Evolutionary conservation across 2,329 filamentous ascomycete genomes (phyloP).

Genomic region (Bipolaris bicolor): DNA sequence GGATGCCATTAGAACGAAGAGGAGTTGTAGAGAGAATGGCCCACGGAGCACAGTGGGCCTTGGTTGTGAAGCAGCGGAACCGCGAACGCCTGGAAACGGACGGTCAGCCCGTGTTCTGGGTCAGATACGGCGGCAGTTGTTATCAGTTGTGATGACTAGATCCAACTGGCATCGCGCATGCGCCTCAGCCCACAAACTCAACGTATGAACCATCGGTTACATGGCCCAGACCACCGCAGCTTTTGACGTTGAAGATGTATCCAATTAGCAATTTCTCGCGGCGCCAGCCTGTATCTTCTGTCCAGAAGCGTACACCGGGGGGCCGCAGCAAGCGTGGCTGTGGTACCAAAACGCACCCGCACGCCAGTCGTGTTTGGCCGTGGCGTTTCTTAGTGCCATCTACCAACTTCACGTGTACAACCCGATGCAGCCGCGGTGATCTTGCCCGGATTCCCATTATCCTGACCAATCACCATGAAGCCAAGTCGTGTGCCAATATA

Average conservation of each 20-base stretch:
- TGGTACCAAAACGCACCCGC: background rate
- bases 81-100: background rate
- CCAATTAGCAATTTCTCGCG: constrained; percentile 5
- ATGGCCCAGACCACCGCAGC: background rate
- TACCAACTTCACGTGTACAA: background rate
- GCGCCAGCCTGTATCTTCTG: constrained; percentile 1
- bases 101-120: constrained; percentile 2
- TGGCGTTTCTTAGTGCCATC: constrained; percentile 5
- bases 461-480: constrained; percentile 6
- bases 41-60: constrained; percentile 1
- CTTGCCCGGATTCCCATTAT: background rate
- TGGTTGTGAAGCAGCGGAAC: background rate
- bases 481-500: constrained; percentile 8
- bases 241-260: background rate
- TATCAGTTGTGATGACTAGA: constrained; percentile 9
- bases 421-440: background rate
- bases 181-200: constrained; percentile 2
- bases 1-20: constrained; percentile 3
- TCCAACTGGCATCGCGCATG: constrained; percentile 1
- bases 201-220: background rate
- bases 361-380: background rate
- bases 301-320: constrained; percentile 5
- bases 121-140: background rate
- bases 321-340: constrained; percentile 7
- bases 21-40: background rate